Evolutionary conservation across 495 filamentous ascomycete genomes (phyloP), one percentile per base, ranked within the genome.

Genomic region (Daldinia caldariorum): DNA sequence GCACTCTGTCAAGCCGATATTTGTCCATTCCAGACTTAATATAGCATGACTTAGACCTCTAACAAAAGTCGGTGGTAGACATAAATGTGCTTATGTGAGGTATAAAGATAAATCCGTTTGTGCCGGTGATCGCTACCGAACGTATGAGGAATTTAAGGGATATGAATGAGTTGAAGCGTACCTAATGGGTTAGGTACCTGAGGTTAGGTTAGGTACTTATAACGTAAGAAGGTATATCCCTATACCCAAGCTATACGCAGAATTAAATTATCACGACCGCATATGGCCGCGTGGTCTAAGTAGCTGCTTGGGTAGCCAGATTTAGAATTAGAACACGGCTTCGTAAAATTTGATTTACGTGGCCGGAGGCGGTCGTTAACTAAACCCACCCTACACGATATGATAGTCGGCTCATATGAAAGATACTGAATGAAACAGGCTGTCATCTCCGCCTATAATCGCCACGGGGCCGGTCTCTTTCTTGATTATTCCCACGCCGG

Each of bases 401-500:
- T 22, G 4, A 47, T 4, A 47, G 43, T 47, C 43, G 18, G 9
- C 22, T 22, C 43, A 9, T 47, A 22, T 47, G 6, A 20, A 47
- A 47, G 49, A 20, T 32, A 16, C 22, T 32, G 16, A 18, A 32
- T 53, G 32, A 18, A 32, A 16, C n/a, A 32, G n/a, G 26, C 57
- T 72, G 74, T 63, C 71, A 76, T 63, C 74, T 74, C 47, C 45
- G 61, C 55, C 72, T 65, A 50, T 76, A 49, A 20, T 65, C 50
- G 18, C 35, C 41, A 32, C 50, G 69, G 14, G 58, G 59, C 14
- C 67, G 70, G 20, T 58, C 66, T 58, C 75, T 72, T 34, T 76
- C 73, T 57, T 76, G 64, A 49, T 72, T 77, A 39, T 72, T 73
- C 55, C 74, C 63, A 55, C 57, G 54, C 31, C 66, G 66, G 34